Percentiles rank a stretch among this genome's conserved stretches.
phyloP scores from a whole-genome alignment of 768 basidiomycete species.

The Kwoniella bestiolae region DNA sequence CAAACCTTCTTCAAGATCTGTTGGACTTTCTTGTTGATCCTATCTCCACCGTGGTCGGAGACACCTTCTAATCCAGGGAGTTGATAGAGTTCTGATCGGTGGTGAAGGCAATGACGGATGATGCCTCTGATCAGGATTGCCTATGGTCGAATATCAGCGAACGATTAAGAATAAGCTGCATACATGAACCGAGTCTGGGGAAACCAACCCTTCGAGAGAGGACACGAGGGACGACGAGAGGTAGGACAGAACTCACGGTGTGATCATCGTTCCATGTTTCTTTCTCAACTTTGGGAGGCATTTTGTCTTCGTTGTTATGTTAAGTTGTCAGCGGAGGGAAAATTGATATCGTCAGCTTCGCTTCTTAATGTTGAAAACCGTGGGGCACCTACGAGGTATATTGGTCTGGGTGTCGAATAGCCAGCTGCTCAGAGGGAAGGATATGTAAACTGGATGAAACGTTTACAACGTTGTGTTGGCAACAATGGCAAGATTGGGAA shows the following conservation, averaged over 20 bases:
- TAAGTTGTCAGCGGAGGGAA: background rate
- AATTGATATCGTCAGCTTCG: background rate
- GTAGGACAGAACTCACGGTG: slow-evolving; percentile 15
- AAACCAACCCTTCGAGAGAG: no score
- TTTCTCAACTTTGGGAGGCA: slow-evolving; percentile 12
- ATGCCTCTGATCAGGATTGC: slow-evolving; percentile 10
- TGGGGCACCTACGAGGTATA: no score
- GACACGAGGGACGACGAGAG: no score
- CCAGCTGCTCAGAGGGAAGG: no score
- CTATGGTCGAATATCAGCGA: no score
- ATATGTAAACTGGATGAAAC: no score
- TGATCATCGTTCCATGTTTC: slow-evolving; percentile 23
- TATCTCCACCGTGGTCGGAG: slow-evolving; percentile 34
- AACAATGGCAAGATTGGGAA: no score
- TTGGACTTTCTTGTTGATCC: slow-evolving; percentile 42
- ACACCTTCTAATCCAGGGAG: slow-evolving; percentile 23
- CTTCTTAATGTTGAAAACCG: background rate
- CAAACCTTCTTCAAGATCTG: slow-evolving; percentile 29
- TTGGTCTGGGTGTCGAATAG: no score
- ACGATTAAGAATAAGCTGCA: no score
- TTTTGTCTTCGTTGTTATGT: background rate
- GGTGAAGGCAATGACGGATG: background rate
- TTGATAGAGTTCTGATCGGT: slow-evolving; percentile 26
- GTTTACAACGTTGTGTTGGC: no score
- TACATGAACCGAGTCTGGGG: no score